Evolutionary conservation across 208 protist species (phyloP), one percentile per base, ranked within the genome.

Genomic region (Wallacemonas sp.): DNA sequence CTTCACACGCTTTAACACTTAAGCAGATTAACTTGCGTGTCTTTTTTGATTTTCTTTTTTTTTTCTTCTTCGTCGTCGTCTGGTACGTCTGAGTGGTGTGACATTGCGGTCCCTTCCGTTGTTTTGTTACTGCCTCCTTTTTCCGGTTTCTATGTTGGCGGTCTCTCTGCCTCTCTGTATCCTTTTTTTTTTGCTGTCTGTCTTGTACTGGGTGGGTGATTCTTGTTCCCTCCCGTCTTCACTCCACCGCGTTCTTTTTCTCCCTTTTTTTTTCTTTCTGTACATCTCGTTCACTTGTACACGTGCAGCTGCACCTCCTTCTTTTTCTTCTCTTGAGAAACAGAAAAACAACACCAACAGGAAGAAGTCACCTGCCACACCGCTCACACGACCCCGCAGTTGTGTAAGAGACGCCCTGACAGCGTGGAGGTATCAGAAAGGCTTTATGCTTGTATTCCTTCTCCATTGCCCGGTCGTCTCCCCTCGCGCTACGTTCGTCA

Each of bases 231-330:
- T n/a, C n/a, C 13, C 17, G 17, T 42, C 13, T 42, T 42, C 13
- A 15, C 48, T 55, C 48, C n/a, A 19, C 44, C 44, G 8, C 44
- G 5, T 21, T 52, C 53, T 46, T n/a, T 52, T n/a, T 53, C 53
- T 50, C 42, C 37, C 3, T 60, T 65, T 50, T 65, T 63, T 39
- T 59, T 6, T n/a, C n/a, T n/a, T n/a, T n/a, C n/a, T n/a, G n/a
- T n/a, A n/a, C n/a, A n/a, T n/a, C n/a, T n/a, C n/a, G n/a, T n/a
- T n/a, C n/a, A n/a, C n/a, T n/a, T n/a, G n/a, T n/a, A n/a, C n/a
- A n/a, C n/a, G n/a, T n/a, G 29, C 13, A 19, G 38, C 3, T 38
- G 12, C 29, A 55, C 17, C 6, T 48, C 19, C 27, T 58, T 46
- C 15, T 34, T 13, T 24, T 66, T 66, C 32, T 46, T 34, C 26